phyloP scores from a whole-genome alignment of 306 rosid genomes.

The Aeschynomene evenia region DNA sequence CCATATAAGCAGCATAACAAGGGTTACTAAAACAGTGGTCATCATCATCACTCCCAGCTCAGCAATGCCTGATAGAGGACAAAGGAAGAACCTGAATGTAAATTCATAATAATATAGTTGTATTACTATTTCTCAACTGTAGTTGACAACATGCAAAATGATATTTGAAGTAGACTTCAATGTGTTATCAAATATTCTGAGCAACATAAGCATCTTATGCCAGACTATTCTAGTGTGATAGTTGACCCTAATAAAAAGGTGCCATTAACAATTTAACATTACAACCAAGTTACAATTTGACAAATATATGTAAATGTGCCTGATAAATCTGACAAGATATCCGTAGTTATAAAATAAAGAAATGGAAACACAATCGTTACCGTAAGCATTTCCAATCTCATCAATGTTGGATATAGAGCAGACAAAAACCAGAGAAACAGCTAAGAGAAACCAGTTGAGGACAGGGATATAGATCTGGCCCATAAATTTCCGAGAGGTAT shows the following conservation, averaged over 20 bases:
- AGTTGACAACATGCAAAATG: slow-evolving; percentile 19
- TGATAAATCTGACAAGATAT: slow-evolving; percentile 12
- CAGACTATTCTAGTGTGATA: slow-evolving; percentile 10
- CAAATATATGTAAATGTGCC: slow-evolving; percentile 7
- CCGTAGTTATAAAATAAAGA: neutral
- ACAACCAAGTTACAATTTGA: slow-evolving; percentile 20
- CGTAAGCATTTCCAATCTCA: slow-evolving; percentile 98
- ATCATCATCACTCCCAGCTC: slow-evolving; percentile 99
- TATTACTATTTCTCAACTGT: slow-evolving; percentile 13
- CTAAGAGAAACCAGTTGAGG: slow-evolving; percentile 92
- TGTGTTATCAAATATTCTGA: slow-evolving; percentile 8
- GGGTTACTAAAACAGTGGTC: slow-evolving; percentile 86
- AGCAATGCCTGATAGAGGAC: slow-evolving; percentile 75
- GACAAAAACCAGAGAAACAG: slow-evolving; percentile 68
- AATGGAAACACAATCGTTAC: slow-evolving; percentile 43
- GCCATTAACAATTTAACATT: slow-evolving; percentile 11
- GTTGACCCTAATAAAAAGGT: neutral
- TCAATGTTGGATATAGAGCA: slow-evolving; percentile 77
- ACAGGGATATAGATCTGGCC: slow-evolving; percentile 98
- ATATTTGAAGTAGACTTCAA: neutral
- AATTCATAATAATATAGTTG: slow-evolving; percentile 1
- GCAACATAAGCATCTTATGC: slow-evolving; percentile 8
- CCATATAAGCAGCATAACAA: slow-evolving; percentile 99
- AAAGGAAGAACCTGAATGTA: slow-evolving; percentile 18
- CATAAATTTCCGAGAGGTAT: slow-evolving; percentile 95